phyloP scores from a whole-genome alignment of 169 alveolate species.

The Plasmodium berghei region DNA sequence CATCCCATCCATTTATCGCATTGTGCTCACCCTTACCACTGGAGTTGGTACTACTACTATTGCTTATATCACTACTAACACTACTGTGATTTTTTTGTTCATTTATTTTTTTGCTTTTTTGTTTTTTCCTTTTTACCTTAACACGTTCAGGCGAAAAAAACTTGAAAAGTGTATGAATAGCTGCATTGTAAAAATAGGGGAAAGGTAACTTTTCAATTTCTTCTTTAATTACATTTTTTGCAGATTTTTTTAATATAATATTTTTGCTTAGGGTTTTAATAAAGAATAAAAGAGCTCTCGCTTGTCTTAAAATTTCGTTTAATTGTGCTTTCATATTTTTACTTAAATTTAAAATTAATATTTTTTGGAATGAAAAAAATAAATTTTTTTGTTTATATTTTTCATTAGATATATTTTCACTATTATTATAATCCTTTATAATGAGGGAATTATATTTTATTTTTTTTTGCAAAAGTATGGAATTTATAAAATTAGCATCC shows the following conservation, averaged over 20 bases:
- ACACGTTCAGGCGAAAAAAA: constrained; percentile 29
- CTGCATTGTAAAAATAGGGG: constrained; percentile 49
- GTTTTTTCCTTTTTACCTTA: constrained; percentile 18
- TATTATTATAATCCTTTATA: background rate
- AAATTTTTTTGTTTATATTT: background rate
- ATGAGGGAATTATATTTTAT: background rate
- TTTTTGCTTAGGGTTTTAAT: constrained; percentile 35
- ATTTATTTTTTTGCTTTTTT: too few relatives aligned
- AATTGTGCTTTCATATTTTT: constrained; percentile 27
- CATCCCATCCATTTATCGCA: constrained; percentile 9
- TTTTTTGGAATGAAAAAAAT: background rate
- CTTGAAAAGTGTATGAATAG: constrained; percentile 64
- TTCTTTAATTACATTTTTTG: constrained; percentile 35
- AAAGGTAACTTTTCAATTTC: constrained; percentile 47
- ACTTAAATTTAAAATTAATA: constrained; percentile 5
- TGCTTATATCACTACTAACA: too few relatives aligned
- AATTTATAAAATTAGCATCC: background rate
- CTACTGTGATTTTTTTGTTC: too few relatives aligned
- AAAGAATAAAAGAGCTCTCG: constrained; percentile 44
- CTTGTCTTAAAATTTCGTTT: constrained; percentile 17
- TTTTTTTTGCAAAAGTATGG: constrained; percentile 11
- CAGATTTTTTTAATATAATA: constrained; percentile 40
- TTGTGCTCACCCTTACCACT: too few relatives aligned
- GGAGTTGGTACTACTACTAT: too few relatives aligned
- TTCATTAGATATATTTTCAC: background rate